Conservation (phyloP, 768 basidiomycete genomes). For the Phaeolepiota aurea region DNA sequence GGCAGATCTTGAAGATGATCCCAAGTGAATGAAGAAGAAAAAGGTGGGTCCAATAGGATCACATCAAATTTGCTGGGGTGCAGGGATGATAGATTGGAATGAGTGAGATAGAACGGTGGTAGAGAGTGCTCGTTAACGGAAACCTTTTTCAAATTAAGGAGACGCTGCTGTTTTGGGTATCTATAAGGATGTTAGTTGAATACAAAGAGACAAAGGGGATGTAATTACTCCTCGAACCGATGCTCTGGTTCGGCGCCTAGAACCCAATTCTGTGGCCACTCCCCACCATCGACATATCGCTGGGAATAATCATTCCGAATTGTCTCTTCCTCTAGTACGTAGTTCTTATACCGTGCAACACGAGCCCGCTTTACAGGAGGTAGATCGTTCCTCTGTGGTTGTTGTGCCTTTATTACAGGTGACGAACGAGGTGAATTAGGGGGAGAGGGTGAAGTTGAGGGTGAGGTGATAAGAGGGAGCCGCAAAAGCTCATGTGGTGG, state of each 20-base stretch:
- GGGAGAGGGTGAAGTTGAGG: constrained; percentile 38
- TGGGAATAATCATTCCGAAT: constrained; percentile 93
- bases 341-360: constrained; percentile 64
- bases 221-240: constrained; percentile 88
- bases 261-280: constrained; percentile 93
- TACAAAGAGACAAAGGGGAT: constrained; percentile 1
- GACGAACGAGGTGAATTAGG: constrained; percentile 37
- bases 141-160: constrained; percentile 76
- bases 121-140: constrained; percentile 65
- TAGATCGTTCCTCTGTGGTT: constrained; percentile 27
- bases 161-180: constrained; percentile 88
- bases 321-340: constrained; percentile 91
- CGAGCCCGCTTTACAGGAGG: constrained; percentile 72
- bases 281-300: constrained; percentile 83
- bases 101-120: constrained; percentile 66
- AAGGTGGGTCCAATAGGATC: constrained; percentile 87
- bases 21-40: constrained; percentile 82
- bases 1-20: constrained; percentile 76
- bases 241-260: constrained; percentile 81
- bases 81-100: constrained; percentile 45
- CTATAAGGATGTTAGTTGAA: constrained; percentile 28
- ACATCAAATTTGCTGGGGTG: constrained; percentile 78
- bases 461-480: constrained; percentile 8
- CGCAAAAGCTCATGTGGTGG: constrained; percentile 33
- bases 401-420: constrained; percentile 24